Evolutionary conservation across 179 eudicot genomes (phyloP).

Genomic region (Patellifolia procumbens): DNA sequence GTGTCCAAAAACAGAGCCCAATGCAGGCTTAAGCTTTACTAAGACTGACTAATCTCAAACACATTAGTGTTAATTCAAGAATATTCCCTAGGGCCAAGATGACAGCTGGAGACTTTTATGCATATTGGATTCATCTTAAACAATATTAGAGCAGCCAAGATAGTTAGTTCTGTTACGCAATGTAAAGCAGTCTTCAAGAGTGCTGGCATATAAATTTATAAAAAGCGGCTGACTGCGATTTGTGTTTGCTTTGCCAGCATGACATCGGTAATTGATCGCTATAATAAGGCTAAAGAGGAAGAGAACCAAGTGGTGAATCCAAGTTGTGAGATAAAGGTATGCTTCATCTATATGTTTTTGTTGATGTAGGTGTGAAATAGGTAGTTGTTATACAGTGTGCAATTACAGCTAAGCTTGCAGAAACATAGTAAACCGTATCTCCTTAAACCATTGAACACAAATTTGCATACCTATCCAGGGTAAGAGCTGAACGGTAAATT

Average conservation of each 20-base stretch:
- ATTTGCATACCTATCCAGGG: neutral
- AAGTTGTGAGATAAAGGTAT: slow-evolving; percentile 40
- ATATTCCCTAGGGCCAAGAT: neutral
- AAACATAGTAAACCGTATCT: neutral
- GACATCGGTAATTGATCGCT: slow-evolving; percentile 43
- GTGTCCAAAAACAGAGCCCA: too few relatives aligned
- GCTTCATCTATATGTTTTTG: neutral
- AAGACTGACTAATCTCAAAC: neutral
- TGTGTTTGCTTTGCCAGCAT: slow-evolving; percentile 35
- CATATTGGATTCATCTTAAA: neutral
- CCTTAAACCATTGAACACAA: neutral
- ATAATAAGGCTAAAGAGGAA: slow-evolving; percentile 39
- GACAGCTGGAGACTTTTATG: neutral
- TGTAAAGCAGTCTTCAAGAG: neutral
- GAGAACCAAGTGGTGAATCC: slow-evolving; percentile 33
- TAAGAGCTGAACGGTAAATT: neutral
- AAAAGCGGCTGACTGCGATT: slow-evolving; percentile 9
- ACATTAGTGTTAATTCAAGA: neutral
- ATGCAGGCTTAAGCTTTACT: neutral
- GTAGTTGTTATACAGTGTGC: neutral
- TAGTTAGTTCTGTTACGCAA: neutral
- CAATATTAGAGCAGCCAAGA: neutral
- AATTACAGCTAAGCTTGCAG: neutral
- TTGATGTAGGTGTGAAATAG: neutral
- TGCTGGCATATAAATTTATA: neutral